Evolutionary conservation across 2,329 filamentous ascomycete genomes (phyloP).

Genomic region (Alternaria metachromatica): DNA sequence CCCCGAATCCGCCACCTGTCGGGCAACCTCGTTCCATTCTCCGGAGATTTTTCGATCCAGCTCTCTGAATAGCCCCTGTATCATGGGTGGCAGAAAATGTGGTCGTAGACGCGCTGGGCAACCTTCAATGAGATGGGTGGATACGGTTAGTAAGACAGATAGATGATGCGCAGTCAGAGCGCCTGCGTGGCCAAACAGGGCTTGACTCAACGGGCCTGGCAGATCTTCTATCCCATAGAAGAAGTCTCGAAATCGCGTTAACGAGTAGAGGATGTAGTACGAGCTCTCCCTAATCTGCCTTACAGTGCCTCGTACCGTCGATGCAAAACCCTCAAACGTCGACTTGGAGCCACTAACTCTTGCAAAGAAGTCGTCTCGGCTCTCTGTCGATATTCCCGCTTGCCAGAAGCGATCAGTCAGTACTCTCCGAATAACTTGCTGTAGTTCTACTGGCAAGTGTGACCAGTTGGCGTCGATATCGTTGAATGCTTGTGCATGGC

Average conservation of each 20-base stretch:
- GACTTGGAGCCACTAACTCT: conserved; percentile 86
- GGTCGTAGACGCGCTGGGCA: conserved; percentile 80
- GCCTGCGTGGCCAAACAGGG: conserved; percentile 81
- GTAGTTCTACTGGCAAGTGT: conserved; percentile 76
- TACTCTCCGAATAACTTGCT: conserved; percentile 77
- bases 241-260: conserved; percentile 83
- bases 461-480: conserved; percentile 81
- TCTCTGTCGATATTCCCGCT: conserved; percentile 93
- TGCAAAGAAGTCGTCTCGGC: conserved; percentile 95
- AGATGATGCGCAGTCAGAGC: conserved; percentile 90
- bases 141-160: conserved; percentile 88
- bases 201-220: conserved; percentile 80
- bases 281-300: conserved; percentile 90
- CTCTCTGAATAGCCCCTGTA: conserved; percentile 82
- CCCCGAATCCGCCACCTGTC: conserved; percentile 64
- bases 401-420: conserved; percentile 98
- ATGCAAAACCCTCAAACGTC: conserved; percentile 92
- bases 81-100: conserved; percentile 83
- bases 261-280: conserved; percentile 92
- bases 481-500: conserved; percentile 89
- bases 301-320: conserved; percentile 86
- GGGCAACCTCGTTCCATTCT: conserved; percentile 80
- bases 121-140: conserved; percentile 87
- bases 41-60: conserved; percentile 85
- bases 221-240: conserved; percentile 92